These are phyloP conservation scores for Suhomyces canberraensis DNA, from an alignment of 805 yeast genomes.

Conservation along the genomic window DNA sequence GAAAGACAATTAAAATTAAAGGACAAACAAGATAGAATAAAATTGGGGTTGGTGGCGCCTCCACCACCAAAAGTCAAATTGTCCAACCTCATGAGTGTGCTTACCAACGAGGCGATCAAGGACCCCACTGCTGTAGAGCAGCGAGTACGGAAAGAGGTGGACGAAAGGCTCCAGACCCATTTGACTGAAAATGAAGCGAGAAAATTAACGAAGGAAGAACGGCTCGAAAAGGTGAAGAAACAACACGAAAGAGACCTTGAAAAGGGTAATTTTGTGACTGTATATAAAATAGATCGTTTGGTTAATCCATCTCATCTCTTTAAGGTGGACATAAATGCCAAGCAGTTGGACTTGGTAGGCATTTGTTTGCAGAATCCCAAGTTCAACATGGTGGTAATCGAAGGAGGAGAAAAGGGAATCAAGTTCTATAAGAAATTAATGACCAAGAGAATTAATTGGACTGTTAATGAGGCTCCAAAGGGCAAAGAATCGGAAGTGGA, in stretches of 20 bases:
- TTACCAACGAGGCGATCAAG: slow-evolving; percentile 77
- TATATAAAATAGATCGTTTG: slow-evolving; percentile 54
- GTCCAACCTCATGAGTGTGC: slow-evolving; percentile 79
- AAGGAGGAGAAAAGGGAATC: slow-evolving; percentile 66
- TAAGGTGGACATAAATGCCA: slow-evolving; percentile 79
- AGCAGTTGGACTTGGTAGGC: slow-evolving; percentile 67
- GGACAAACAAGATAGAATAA: slow-evolving; percentile 73
- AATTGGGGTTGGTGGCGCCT: slow-evolving; percentile 78
- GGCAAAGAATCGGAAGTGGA: slow-evolving; percentile 8
- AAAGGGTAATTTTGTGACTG: slow-evolving; percentile 54
- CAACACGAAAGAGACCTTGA: slow-evolving; percentile 43
- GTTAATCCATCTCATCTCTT: slow-evolving; percentile 64
- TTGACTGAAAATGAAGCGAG: slow-evolving; percentile 58
- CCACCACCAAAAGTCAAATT: slow-evolving; percentile 88
- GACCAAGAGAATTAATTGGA: slow-evolving; percentile 67
- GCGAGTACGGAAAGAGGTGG: slow-evolving; percentile 66
- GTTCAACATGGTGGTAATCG: slow-evolving; percentile 62
- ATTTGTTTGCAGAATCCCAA: slow-evolving; percentile 45
- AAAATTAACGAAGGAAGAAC: slow-evolving; percentile 56
- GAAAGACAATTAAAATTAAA: slow-evolving; percentile 60
- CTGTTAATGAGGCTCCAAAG: slow-evolving; percentile 42
- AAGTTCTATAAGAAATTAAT: slow-evolving; percentile 63
- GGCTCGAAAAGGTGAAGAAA: slow-evolving; percentile 44
- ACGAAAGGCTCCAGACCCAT: slow-evolving; percentile 58
- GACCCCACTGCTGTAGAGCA: slow-evolving; percentile 88